Conservation (phyloP, 1,139 yeast genomes). For the Yamadazyma pseudoaaseri region DNA sequence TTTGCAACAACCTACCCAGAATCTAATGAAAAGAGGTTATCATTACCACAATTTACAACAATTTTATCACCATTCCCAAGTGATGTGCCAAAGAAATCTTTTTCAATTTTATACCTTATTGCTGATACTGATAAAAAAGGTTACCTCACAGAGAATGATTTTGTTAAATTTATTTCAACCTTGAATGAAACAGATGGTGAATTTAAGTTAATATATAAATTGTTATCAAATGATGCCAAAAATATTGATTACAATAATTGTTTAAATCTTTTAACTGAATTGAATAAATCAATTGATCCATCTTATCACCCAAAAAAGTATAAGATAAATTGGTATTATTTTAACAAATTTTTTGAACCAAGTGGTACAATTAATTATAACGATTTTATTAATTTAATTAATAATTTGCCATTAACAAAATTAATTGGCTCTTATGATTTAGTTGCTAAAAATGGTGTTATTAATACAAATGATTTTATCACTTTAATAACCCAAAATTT, state of each 20-base stretch:
- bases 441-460: conserved; percentile 33
- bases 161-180: conserved; percentile 55
- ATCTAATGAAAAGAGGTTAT: conserved; percentile 24
- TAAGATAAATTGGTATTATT: conserved; percentile 47
- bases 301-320: conserved; percentile 40
- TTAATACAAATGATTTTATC: conserved; percentile 32
- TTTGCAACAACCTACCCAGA: conserved; percentile 31
- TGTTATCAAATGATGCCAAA: conserved; percentile 15
- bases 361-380: conserved; percentile 36
- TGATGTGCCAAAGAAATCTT: conserved; percentile 41
- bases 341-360: conserved; percentile 43
- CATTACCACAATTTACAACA: conserved; percentile 39
- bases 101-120: conserved; percentile 56
- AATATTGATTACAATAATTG: conserved; percentile 39
- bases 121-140: conserved; percentile 67
- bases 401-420: conserved; percentile 47
- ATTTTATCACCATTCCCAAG: conserved; percentile 43
- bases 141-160: conserved; percentile 56
- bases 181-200: conserved; percentile 59
- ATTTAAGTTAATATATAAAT: conserved; percentile 51
- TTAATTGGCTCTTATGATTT: conserved; percentile 47
- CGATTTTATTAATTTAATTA: conserved; percentile 43
- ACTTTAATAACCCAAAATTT: conserved; percentile 37
- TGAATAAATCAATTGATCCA: conserved; percentile 45
- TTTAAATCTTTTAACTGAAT: conserved; percentile 33